Percentiles rank a stretch among this genome's conserved stretches.
Conservation (phyloP, 2,329 filamentous ascomycete species). For the Dothistroma pini region DNA sequence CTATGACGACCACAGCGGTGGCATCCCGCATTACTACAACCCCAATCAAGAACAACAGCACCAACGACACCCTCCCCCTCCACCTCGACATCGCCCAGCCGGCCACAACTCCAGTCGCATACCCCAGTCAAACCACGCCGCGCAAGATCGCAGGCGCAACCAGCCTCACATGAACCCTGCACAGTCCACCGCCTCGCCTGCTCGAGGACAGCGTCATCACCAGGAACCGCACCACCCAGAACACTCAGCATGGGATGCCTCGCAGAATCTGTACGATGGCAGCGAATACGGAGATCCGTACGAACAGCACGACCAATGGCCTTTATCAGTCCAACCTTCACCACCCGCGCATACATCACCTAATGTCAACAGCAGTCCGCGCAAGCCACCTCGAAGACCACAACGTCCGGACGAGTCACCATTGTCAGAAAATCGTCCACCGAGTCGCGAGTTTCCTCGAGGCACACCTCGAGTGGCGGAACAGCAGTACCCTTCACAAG, state of each 20-base stretch:
- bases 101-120: conserved; percentile 16
- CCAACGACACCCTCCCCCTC: neutral
- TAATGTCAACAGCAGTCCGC: conserved; percentile 13
- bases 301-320: conserved; percentile 26
- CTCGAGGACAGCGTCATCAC: conserved; percentile 12
- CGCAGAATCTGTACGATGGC: conserved; percentile 27
- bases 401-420: conserved; percentile 26
- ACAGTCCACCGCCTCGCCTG: conserved; percentile 10
- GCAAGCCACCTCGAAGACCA: conserved; percentile 28
- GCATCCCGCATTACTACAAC: conserved; percentile 12
- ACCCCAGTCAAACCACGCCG: conserved; percentile 10
- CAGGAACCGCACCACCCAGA: conserved; percentile 14
- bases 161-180: conserved; percentile 21
- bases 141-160: conserved; percentile 17
- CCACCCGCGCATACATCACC: conserved; percentile 8
- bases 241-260: conserved; percentile 15
- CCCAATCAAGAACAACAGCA: neutral
- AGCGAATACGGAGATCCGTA: conserved; percentile 24
- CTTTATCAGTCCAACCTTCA: conserved; percentile 17
- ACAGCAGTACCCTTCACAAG: conserved; percentile 15
- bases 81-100: conserved; percentile 10
- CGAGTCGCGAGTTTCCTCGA: conserved; percentile 18
- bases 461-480: conserved; percentile 16
- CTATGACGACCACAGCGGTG: conserved; percentile 17
- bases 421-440: conserved; percentile 14